These are phyloP conservation scores for Canariomyces notabilis DNA, from an alignment of 2,329 filamentous ascomycete species.

Conservation along the genomic window DNA sequence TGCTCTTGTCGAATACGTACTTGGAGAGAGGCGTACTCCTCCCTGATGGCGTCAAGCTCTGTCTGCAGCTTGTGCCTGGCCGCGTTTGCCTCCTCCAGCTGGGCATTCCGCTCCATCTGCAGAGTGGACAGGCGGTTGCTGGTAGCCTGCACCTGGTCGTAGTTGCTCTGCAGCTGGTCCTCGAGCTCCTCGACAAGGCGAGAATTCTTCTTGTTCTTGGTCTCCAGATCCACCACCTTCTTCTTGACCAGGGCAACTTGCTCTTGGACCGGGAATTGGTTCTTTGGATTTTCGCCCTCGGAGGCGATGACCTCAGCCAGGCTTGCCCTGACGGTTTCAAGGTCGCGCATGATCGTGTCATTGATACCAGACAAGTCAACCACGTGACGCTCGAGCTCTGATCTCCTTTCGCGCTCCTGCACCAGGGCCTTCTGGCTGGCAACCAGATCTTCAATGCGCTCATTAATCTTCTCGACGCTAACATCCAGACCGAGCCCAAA, in stretches of 20 bases:
- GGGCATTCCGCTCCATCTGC: conserved; percentile 66
- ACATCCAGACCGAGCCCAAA: conserved; percentile 57
- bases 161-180: conserved; percentile 91
- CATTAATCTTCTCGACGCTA: conserved; percentile 62
- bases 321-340: conserved; percentile 55
- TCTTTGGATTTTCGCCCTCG: conserved; percentile 41
- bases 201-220: conserved; percentile 81
- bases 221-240: conserved; percentile 58
- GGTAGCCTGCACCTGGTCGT: conserved; percentile 81
- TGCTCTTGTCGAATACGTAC: conserved; percentile 44
- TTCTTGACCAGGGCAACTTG: conserved; percentile 60
- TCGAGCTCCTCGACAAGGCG: conserved; percentile 92
- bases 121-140: conserved; percentile 82
- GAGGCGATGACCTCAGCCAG: conserved; percentile 50
- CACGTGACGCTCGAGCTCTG: conserved; percentile 52
- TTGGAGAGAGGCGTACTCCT: conserved; percentile 73
- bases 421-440: conserved; percentile 55
- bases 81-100: conserved; percentile 73
- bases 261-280: conserved; percentile 45
- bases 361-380: conserved; percentile 53
- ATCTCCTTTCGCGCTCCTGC: conserved; percentile 54
- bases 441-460: conserved; percentile 54
- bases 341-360: conserved; percentile 54
- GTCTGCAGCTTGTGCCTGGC: conserved; percentile 58
- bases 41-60: conserved; percentile 62